These are phyloP conservation scores for Periconia digitata DNA, from an alignment of 2,329 filamentous ascomycete species.

Conservation along the genomic window DNA sequence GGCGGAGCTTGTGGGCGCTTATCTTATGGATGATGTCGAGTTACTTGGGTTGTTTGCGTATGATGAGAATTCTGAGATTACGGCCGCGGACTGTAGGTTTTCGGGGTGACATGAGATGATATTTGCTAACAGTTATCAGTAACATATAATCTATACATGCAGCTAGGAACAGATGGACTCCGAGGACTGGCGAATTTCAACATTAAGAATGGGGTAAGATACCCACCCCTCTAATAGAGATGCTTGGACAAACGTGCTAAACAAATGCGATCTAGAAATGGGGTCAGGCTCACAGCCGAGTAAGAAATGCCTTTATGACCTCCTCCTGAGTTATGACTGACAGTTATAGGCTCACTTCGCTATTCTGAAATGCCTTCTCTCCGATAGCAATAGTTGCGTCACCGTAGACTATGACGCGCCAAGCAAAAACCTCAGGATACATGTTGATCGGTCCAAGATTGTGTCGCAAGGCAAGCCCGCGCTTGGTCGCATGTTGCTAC, in stretches of 20 bases:
- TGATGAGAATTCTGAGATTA: constrained; percentile 9
- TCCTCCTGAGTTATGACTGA: neutral
- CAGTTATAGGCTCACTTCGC: constrained; percentile 16
- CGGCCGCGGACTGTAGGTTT: constrained; percentile 9
- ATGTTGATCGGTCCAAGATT: constrained; percentile 15
- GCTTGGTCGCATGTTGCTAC: constrained; percentile 10
- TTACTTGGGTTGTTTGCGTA: constrained; percentile 14
- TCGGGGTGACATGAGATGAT: neutral
- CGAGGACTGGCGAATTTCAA: constrained; percentile 11
- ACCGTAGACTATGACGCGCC: constrained; percentile 4
- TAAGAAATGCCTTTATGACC: neutral
- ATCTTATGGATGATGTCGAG: constrained; percentile 10
- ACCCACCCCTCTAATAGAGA: constrained; percentile 7
- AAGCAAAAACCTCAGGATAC: constrained; percentile 5
- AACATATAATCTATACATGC: constrained; percentile 11
- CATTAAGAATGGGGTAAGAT: too few species aligned
- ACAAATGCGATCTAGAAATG: constrained; percentile 8
- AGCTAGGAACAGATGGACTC: constrained; percentile 12
- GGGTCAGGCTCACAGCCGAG: constrained; percentile 18
- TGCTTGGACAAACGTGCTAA: neutral
- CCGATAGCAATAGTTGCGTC: constrained; percentile 8
- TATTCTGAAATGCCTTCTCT: constrained; percentile 14
- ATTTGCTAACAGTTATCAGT: neutral
- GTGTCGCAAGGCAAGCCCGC: constrained; percentile 10
- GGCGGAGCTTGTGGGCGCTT: constrained; percentile 6